Conservation (phyloP, 306 rosid species). For the Hippophae rhamnoides region DNA sequence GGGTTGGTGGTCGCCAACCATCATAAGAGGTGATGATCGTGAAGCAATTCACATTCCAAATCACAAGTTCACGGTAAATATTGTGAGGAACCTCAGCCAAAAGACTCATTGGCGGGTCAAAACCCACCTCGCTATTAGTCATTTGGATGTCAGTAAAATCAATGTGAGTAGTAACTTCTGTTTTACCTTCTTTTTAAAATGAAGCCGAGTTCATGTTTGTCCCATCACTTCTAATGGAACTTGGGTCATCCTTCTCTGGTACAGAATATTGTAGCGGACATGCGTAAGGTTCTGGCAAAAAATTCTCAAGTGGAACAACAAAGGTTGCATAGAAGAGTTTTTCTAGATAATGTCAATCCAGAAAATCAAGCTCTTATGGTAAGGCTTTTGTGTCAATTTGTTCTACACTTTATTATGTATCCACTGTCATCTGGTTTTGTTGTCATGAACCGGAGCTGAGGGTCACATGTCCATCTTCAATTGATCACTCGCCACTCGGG, state of each 20-base stretch:
- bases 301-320: conserved; percentile 99
- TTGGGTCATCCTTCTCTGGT: conserved; percentile 15
- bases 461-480: no score
- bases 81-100: conserved; percentile 92
- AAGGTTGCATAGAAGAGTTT: conserved; percentile 92
- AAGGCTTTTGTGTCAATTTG: conserved; percentile 15
- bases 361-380: conserved; percentile 94
- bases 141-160: conserved; percentile 86
- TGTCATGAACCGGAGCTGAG: background rate
- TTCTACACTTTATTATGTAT: background rate
- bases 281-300: conserved; percentile 96
- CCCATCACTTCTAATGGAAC: conserved; percentile 12
- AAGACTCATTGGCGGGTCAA: conserved; percentile 99
- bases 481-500: no score
- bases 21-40: conserved; percentile 95
- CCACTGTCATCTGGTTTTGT: background rate
- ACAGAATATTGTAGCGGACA: conserved; percentile 89
- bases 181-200: conserved; percentile 16
- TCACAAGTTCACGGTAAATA: conserved; percentile 90
- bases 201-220: conserved; percentile 13
- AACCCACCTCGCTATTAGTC: conserved; percentile 79
- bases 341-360: conserved; percentile 59
- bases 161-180: conserved; percentile 55
- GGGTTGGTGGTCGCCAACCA: conserved; percentile 99
- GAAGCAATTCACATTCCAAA: conserved; percentile 99